phyloP scores from a whole-genome alignment of 257 asterid genomes.

The Solanum paucissectum region DNA sequence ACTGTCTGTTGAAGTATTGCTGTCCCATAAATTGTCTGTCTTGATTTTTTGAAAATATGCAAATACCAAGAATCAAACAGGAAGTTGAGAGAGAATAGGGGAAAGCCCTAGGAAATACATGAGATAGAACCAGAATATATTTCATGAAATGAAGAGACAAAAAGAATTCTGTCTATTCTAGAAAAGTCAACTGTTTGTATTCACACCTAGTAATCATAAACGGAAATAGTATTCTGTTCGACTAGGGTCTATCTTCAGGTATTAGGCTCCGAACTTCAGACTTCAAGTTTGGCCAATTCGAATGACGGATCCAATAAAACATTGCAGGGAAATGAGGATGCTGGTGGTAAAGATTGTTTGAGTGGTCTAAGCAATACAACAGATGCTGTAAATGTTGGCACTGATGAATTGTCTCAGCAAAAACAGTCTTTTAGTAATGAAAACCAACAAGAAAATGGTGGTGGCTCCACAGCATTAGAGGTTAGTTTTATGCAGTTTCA shows the following conservation, averaged over 20 bases:
- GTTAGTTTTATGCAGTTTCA: slow-evolving; percentile 6
- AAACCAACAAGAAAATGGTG: slow-evolving; percentile 10
- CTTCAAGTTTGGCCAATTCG: neutral
- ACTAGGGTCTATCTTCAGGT: neutral
- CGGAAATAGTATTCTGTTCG: neutral
- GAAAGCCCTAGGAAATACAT: neutral
- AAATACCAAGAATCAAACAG: neutral
- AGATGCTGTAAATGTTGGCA: slow-evolving; percentile 1
- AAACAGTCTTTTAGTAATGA: neutral
- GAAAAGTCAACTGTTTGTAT: neutral
- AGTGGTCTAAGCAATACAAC: neutral
- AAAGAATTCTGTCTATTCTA: neutral
- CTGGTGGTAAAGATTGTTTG: slow-evolving; percentile 1
- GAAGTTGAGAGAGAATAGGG: neutral
- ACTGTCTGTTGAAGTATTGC: neutral
- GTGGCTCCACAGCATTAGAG: slow-evolving; percentile 14
- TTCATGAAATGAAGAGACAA: neutral
- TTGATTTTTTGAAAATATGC: neutral
- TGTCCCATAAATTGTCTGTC: neutral
- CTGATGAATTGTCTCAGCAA: slow-evolving; percentile 8
- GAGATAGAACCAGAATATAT: neutral
- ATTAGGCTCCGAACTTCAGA: neutral
- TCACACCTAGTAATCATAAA: neutral
- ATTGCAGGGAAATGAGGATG: slow-evolving; percentile 17
- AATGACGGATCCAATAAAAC: neutral